phyloP scores from a whole-genome alignment of 306 rosid species.

The Psophocarpus tetragonolobus region DNA sequence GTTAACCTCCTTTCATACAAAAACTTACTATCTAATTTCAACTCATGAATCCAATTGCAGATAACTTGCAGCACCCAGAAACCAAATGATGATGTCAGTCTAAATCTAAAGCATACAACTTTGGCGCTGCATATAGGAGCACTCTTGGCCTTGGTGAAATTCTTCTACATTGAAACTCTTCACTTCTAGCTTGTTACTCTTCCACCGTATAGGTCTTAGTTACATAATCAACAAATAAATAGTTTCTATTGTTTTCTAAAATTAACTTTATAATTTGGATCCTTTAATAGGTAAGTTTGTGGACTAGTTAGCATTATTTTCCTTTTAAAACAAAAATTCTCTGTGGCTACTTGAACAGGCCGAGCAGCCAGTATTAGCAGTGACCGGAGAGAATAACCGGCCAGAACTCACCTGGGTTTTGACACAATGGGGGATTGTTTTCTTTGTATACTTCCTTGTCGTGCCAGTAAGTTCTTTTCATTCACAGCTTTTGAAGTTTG shows the following conservation, averaged over 20 bases:
- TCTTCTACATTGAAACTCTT: not conserved
- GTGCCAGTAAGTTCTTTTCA: conserved; percentile 63
- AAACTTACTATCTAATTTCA: conserved; percentile 6
- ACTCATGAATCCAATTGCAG: conserved; percentile 47
- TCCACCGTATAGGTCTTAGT: not conserved
- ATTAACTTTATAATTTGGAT: not conserved
- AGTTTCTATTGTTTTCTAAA: not conserved
- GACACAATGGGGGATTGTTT: conserved; percentile 59
- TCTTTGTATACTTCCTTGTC: conserved; percentile 64
- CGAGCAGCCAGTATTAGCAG: conserved; percentile 76
- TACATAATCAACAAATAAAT: not conserved
- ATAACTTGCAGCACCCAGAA: conserved; percentile 40
- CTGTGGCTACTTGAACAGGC: conserved; percentile 36
- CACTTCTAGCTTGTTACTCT: not conserved
- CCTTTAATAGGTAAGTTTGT: not conserved
- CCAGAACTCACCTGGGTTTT: conserved; percentile 55
- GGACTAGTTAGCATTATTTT: not conserved
- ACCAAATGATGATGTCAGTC: conserved; percentile 34
- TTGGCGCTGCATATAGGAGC: conserved; percentile 72
- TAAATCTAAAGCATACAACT: conserved; percentile 51
- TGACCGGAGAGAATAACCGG: conserved; percentile 69
- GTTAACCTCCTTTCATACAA: not conserved
- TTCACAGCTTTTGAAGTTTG: not conserved
- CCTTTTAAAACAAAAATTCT: not conserved
- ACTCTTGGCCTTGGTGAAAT: conserved; percentile 67